A percentile compares a stretch with the other conserved stretches of the same genome.
These are phyloP conservation scores for Medicago ruthenica DNA, from an alignment of 306 rosid genomes.

Conservation along the genomic window DNA sequence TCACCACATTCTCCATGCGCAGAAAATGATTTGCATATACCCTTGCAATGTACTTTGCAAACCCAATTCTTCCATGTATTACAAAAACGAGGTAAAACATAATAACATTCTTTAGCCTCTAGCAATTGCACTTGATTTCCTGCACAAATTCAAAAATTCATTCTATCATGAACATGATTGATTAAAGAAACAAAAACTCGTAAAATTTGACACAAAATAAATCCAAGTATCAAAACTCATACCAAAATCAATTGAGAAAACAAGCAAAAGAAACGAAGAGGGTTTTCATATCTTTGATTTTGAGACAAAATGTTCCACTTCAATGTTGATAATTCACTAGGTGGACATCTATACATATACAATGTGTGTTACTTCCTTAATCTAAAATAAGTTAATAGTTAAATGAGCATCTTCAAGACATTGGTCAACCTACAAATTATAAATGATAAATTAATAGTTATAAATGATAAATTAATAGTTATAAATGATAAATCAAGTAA, in stretches of 20 bases:
- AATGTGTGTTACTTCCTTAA: no score
- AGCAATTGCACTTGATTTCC: background rate
- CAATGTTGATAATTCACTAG: background rate
- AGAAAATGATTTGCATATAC: background rate
- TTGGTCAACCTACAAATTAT: no score
- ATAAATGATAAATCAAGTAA: no score
- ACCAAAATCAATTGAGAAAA: background rate
- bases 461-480: no score
- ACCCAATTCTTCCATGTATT: background rate
- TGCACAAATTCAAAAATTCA: background rate
- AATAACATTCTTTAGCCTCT: background rate
- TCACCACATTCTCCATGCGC: background rate
- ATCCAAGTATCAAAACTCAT: background rate
- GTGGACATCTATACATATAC: background rate
- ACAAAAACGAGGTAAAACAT: background rate
- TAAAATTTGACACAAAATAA: background rate
- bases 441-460: no score
- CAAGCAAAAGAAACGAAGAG: background rate
- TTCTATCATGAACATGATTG: background rate
- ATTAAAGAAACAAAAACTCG: background rate
- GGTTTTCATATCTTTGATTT: constrained; percentile 9
- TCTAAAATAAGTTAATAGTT: no score
- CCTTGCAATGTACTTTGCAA: background rate
- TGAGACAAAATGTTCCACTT: background rate
- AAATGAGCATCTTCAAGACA: no score